Base-by-base conservation (phyloP, 352 stramenopile genomes). In the Hyaloperonospora arabidopsidis region DNA sequence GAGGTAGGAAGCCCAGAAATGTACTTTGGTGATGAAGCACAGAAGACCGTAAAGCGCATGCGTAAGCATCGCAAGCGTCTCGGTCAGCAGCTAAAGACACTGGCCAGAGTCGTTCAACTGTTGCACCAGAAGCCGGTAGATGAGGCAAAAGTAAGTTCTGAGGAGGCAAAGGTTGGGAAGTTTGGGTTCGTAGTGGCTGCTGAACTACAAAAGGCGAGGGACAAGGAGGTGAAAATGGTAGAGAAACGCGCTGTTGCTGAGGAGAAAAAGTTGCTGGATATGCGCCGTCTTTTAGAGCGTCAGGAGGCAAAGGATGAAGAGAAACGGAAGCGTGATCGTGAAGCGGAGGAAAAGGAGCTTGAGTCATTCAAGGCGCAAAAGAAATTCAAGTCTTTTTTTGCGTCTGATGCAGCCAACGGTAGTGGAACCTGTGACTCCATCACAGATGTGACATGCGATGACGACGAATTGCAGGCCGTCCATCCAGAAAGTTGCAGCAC, bases 111-210 rank as follows among this genome's bases (percentile, higher is more conserved):
- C 2, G 63, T 90, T 14, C 68, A 86, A 25, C 59, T 94, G 7
- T 52, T 93, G 28, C 75, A 87, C 39, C 67, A 86, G 45, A 72
- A 59, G 1, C 72, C 76, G 10, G 67, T 89, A 19, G 80, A 95
- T 51, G 82, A 93, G 52, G 63, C 73, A 0, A 92, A 90, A 56
- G 70, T 93, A 28, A 89, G 78, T 44, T 68, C 72, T 8, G 84
- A 95, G 58, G 84, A 95, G 50, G 74, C 68, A 8, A 93, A 92
- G 57, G 69, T 91, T 25, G 73, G 74, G 35, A 87, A 87, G 49
- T 93, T 95, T 29, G 74, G 84, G 0, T 53, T 80, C 18, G 48
- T 61, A 2, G 66, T 91, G 1, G 84, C 89, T 53, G 60, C 70
- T 8, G 84, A 93, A 47, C 41, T 78, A 34, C 72, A 76, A 45